Conservation (phyloP, 148 eudicot species). For the Vaccinium corymbosum region DNA sequence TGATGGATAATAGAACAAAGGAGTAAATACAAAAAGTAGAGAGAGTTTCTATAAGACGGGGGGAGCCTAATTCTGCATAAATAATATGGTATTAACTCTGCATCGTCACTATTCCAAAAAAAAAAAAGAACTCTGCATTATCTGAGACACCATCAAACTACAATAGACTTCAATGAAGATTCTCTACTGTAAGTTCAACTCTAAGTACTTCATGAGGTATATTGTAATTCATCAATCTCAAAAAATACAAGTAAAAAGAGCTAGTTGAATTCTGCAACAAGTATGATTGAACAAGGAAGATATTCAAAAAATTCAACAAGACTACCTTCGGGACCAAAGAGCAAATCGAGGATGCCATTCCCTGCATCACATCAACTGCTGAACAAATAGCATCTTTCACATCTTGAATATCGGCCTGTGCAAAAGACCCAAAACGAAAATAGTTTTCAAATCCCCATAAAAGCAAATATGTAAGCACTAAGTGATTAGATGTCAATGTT, state of each 20-base stretch:
- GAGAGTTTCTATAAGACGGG: too few species aligned
- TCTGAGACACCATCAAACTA: background rate
- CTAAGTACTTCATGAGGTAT: background rate
- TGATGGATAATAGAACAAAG: background rate
- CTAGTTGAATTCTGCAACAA: background rate
- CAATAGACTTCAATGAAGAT: too few species aligned
- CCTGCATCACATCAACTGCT: conserved; percentile 85
- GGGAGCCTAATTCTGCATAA: too few species aligned
- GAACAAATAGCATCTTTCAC: conserved; percentile 70
- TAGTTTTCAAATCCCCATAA: conserved; percentile 7
- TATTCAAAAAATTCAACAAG: background rate
- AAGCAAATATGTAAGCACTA: background rate
- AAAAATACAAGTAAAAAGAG: background rate
- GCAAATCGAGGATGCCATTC: conserved; percentile 70
- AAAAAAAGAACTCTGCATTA: too few species aligned
- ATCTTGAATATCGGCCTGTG: conserved; percentile 61
- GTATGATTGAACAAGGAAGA: background rate
- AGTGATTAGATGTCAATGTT: background rate
- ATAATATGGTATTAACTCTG: background rate
- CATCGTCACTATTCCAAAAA: too few species aligned
- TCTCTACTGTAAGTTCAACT: background rate
- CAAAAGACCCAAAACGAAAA: background rate
- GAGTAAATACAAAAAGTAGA: too few species aligned
- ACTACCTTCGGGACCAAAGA: conserved; percentile 54
- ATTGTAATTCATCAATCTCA: background rate